Base-by-base conservation (phyloP, 2,329 filamentous ascomycete species). In the Cladorrhinum sp. region DNA sequence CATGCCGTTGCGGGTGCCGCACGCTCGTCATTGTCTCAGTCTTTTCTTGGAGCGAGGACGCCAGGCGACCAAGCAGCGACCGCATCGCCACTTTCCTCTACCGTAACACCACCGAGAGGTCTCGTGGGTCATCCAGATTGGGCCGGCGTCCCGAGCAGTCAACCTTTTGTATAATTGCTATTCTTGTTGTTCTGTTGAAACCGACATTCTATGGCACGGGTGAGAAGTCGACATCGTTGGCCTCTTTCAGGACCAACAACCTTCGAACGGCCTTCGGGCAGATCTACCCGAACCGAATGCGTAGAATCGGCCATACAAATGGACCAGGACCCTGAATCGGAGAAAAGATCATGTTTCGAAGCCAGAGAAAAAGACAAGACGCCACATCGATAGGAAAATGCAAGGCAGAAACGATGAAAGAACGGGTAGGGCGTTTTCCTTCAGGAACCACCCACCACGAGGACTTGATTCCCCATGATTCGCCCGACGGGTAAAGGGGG, bases 21-120 rank as follows among this genome's bases (percentile, higher is more conserved):
- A 71, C 72, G 75, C 76, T 73, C 75, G 73, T 75, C 71, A 71
- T 75, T 79, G 78, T 79, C 77, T 79, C 76, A 75, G 71, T 74
- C 54, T 71, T 76, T 73, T 74, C 75, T 75, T 78, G 76, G 70
- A 75, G 66, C 62, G 67, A 67, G 65, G 64, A 62, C 61, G 63
- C 62, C 57, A 45, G 32, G 29, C 38, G 63, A 64, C 61, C 64
- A 57, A 61, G 57, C 58, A 52, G 65, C 69, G 68, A 69, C 70
- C 66, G 72, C 72, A 70, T 74, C 70, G 76, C 76, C 76, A 77
- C 76, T 65, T 63, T 66, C 60, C 70, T 67, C 52, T 45, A 55
- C 16, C 20, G 36, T 41, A 13, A 27, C 52, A 38, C 22, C 27
- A 6, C 50, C 3, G 72, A 22, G 18, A 72, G 73, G 76, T 75